A percentile compares a stretch with the other conserved stretches of the same genome.
Evolutionary conservation across 805 yeast genomes (phyloP).

Genomic region (Saturnispora mendoncae): DNA sequence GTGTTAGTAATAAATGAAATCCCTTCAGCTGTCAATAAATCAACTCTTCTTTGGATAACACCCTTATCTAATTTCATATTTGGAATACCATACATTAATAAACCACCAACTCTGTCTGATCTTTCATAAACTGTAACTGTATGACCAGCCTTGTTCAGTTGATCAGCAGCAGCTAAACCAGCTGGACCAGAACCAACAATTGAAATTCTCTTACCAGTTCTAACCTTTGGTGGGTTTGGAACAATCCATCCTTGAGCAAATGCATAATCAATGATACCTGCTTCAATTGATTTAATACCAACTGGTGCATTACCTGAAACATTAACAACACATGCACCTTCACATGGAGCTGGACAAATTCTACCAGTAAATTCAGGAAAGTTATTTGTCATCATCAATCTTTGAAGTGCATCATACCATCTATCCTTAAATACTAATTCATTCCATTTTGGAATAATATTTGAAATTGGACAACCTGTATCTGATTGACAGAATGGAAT

Average conservation of each 20-base stretch:
- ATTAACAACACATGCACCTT: constrained; percentile 82
- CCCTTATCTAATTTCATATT: constrained; percentile 95
- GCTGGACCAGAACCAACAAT: constrained; percentile 96
- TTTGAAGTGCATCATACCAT: constrained; percentile 89
- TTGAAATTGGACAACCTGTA: constrained; percentile 96
- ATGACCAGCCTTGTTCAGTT: constrained; percentile 94
- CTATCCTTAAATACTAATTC: constrained; percentile 90
- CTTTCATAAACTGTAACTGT: constrained; percentile 86
- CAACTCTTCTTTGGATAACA: constrained; percentile 87
- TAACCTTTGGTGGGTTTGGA: constrained; percentile 65
- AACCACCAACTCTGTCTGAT: constrained; percentile 92
- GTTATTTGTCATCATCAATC: constrained; percentile 91
- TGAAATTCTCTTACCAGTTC: constrained; percentile 83
- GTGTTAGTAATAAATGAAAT: constrained; percentile 66
- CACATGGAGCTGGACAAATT: constrained; percentile 98
- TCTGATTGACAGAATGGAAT: constrained; percentile 98
- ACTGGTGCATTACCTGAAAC: constrained; percentile 92
- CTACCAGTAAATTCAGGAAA: constrained; percentile 98
- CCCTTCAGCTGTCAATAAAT: constrained; percentile 85
- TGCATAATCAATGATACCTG: constrained; percentile 93
- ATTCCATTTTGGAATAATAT: constrained; percentile 96
- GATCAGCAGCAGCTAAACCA: constrained; percentile 95
- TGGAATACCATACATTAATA: constrained; percentile 98
- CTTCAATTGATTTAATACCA: constrained; percentile 91
- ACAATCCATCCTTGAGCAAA: constrained; percentile 95